Percentiles rank a stretch among this genome's conserved stretches.
phyloP scores from a whole-genome alignment of 73 alveolate genomes.

The Paramecium octaurelia region DNA sequence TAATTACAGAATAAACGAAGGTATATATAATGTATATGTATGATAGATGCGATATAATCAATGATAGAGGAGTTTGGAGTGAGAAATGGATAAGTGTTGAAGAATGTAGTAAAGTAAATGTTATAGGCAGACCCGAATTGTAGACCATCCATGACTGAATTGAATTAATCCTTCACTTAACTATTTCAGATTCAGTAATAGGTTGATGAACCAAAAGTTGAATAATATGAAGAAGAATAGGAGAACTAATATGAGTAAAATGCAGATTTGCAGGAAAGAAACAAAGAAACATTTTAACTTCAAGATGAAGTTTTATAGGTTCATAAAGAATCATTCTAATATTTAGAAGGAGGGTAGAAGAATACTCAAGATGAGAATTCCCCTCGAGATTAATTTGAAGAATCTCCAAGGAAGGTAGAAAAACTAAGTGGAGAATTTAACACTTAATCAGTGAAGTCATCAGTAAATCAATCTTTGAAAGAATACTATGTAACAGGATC shows the following conservation, averaged over 20 bases:
- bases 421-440: neutral
- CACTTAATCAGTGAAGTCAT: neutral
- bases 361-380: neutral
- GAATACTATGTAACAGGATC: conserved; percentile 38
- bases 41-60: neutral
- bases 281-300: neutral
- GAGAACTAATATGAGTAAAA: neutral
- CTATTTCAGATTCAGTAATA: neutral
- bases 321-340: neutral
- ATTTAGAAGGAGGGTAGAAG: neutral
- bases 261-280: neutral
- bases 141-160: conserved; percentile 23
- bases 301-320: neutral
- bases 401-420: neutral
- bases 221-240: neutral
- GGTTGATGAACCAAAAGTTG: neutral
- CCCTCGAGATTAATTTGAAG: neutral
- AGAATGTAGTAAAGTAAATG: neutral
- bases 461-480: neutral
- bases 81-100: neutral
- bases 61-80: neutral
- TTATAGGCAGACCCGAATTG: neutral
- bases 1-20: neutral
- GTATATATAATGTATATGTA: neutral
- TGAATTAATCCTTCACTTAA: neutral